Evolutionary conservation across 2,329 filamentous ascomycete species (phyloP).

Genomic region (Fusarium torulosum): DNA sequence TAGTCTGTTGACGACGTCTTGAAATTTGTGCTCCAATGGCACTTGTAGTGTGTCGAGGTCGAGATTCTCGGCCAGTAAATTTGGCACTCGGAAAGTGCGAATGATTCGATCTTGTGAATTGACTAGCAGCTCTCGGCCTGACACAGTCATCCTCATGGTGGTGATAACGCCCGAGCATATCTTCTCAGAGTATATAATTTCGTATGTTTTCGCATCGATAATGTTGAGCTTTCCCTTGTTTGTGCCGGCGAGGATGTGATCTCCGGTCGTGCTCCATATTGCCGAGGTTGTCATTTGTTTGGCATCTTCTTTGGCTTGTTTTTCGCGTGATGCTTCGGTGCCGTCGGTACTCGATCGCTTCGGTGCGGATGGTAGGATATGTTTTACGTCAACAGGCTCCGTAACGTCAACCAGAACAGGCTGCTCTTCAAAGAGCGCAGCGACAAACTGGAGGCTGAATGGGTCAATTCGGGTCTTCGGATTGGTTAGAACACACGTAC

Average conservation of each 20-base stretch:
- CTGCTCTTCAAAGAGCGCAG: slow-evolving; percentile 92
- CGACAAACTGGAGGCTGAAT: slow-evolving; percentile 81
- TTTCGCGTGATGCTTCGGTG: slow-evolving; percentile 79
- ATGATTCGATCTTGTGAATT: slow-evolving; percentile 97
- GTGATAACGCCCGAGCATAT: slow-evolving; percentile 90
- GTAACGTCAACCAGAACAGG: slow-evolving; percentile 88
- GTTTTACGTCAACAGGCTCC: slow-evolving; percentile 76
- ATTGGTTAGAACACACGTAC: slow-evolving; percentile 59
- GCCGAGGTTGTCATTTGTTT: slow-evolving; percentile 96
- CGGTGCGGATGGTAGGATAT: slow-evolving; percentile 83
- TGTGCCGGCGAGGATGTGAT: slow-evolving; percentile 91
- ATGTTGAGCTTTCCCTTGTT: slow-evolving; percentile 98
- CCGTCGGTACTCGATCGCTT: slow-evolving; percentile 77
- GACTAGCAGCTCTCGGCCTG: slow-evolving; percentile 87
- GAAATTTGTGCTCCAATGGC: slow-evolving; percentile 96
- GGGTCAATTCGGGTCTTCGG: slow-evolving; percentile 38
- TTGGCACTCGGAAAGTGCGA: slow-evolving; percentile 89
- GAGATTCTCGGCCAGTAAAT: slow-evolving; percentile 75
- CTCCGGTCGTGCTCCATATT: slow-evolving; percentile 85
- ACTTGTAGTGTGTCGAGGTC: slow-evolving; percentile 89
- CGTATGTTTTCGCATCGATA: slow-evolving; percentile 83
- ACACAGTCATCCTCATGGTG: slow-evolving; percentile 82
- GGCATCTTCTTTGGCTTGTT: slow-evolving; percentile 89
- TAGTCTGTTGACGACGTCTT: slow-evolving; percentile 94
- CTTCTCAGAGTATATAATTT: slow-evolving; percentile 90